These are phyloP conservation scores for Pseudogymnoascus sp. DNA, from an alignment of 2,329 filamentous ascomycete species.

Conservation along the genomic window DNA sequence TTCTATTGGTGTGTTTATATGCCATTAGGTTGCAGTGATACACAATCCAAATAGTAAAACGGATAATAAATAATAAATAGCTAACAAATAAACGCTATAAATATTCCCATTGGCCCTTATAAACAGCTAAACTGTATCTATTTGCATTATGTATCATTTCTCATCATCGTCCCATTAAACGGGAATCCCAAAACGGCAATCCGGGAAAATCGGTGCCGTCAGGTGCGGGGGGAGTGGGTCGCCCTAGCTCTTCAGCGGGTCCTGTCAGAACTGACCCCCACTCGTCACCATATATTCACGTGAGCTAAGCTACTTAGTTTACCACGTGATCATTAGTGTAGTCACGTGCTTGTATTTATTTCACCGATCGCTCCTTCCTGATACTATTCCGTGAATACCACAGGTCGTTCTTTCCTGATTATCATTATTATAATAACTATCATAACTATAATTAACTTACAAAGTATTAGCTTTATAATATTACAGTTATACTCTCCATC, in stretches of 20 bases:
- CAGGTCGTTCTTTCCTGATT: neutral
- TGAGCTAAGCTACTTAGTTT: too few species aligned
- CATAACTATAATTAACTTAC: too few species aligned
- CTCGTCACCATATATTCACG: neutral
- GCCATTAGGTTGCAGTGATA: neutral
- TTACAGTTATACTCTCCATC: too few species aligned
- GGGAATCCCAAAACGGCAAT: neutral
- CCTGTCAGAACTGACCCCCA: neutral
- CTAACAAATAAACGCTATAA: neutral
- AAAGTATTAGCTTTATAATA: too few species aligned
- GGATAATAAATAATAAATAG: neutral
- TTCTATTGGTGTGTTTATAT: neutral
- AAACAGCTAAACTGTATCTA: neutral
- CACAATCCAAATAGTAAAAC: neutral
- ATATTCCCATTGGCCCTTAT: neutral
- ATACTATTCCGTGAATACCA: neutral
- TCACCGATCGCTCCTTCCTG: neutral
- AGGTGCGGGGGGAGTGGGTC: neutral
- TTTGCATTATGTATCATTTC: neutral
- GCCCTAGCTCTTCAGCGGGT: neutral
- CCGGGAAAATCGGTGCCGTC: neutral
- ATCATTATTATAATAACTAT: neutral
- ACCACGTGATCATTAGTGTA: neutral
- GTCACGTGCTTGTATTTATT: neutral
- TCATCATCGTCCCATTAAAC: neutral